phyloP scores from a whole-genome alignment of 1,284 basidiomycete species.

The Ceratobasidium sp. region DNA sequence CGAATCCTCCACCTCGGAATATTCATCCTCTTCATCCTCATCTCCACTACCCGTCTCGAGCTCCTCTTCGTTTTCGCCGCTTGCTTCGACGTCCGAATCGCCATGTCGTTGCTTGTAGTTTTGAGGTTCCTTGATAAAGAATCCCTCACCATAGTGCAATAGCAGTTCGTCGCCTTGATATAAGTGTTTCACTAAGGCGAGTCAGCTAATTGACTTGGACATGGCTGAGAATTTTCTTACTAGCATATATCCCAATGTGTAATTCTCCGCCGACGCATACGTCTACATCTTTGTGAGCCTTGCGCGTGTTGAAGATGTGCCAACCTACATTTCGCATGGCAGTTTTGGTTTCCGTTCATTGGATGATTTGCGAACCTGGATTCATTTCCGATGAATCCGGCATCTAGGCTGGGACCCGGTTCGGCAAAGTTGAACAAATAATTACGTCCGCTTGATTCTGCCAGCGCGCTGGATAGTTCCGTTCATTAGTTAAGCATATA shows the following conservation, averaged over 20 bases:
- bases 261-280: neutral
- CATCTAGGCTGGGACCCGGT: neutral
- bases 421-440: conserved; percentile 1
- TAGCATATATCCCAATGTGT: conserved; percentile 14
- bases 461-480: neutral
- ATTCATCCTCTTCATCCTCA: conserved; percentile 23
- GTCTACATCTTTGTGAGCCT: neutral
- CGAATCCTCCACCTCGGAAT: conserved; percentile 35
- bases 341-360: neutral
- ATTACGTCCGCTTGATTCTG: neutral
- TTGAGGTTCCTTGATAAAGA: neutral
- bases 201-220: neutral
- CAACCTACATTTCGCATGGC: conserved; percentile 2
- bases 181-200: neutral
- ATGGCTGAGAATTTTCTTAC: neutral
- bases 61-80: conserved; percentile 8
- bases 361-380: conserved; percentile 23
- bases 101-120: conserved; percentile 7
- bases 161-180: conserved; percentile 1
- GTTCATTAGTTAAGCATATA: neutral
- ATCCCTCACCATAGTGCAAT: conserved; percentile 2
- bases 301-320: neutral
- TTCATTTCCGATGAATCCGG: conserved; percentile 5
- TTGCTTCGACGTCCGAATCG: conserved; percentile 4
- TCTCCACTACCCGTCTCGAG: conserved; percentile 6